Conservation (phyloP, 1,284 basidiomycete species). For the Butyriboletus appendiculatus region DNA sequence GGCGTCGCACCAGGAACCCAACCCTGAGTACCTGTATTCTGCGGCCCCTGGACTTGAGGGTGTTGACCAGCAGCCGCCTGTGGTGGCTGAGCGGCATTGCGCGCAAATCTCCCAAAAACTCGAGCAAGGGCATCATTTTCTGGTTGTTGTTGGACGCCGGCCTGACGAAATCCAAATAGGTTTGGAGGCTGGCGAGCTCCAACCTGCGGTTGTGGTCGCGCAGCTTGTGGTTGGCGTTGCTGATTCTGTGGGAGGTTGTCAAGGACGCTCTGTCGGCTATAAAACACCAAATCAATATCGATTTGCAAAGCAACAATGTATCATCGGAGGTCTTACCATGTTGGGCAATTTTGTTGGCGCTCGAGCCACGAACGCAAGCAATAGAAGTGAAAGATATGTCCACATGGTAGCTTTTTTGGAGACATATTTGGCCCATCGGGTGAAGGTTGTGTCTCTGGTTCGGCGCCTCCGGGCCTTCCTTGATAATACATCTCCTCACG, state of each 20-base stretch:
- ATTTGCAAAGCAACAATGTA: slow-evolving; percentile 4
- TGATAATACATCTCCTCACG: slow-evolving; percentile 90
- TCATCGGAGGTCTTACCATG: slow-evolving; percentile 69
- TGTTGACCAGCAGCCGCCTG: slow-evolving; percentile 20
- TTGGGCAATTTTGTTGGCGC: slow-evolving; percentile 93
- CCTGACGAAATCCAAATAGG: slow-evolving; percentile 29
- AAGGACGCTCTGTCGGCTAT: slow-evolving; percentile 84
- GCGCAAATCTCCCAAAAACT: slow-evolving; percentile 53
- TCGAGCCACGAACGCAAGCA: slow-evolving; percentile 98
- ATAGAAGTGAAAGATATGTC: slow-evolving; percentile 98
- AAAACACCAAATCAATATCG: slow-evolving; percentile 16
- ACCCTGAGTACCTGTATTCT: slow-evolving; percentile 29
- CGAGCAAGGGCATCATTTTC: slow-evolving; percentile 42
- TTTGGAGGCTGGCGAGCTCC: slow-evolving; percentile 33
- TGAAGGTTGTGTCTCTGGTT: slow-evolving; percentile 33
- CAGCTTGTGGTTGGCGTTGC: slow-evolving; percentile 38
- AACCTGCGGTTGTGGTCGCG: slow-evolving; percentile 37
- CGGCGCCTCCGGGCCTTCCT: slow-evolving; percentile 36
- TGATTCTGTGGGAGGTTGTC: slow-evolving; percentile 45
- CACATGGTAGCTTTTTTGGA: slow-evolving; percentile 95
- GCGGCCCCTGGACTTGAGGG: slow-evolving; percentile 22
- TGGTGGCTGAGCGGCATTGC: slow-evolving; percentile 36
- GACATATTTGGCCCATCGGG: slow-evolving; percentile 87
- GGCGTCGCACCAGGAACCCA: slow-evolving; percentile 35
- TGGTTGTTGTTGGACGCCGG: slow-evolving; percentile 31